These are phyloP conservation scores for Bolboschoenoplectus hybrid DNA, from an alignment of 202 grass and related monocot genomes.

Conservation along the genomic window DNA sequence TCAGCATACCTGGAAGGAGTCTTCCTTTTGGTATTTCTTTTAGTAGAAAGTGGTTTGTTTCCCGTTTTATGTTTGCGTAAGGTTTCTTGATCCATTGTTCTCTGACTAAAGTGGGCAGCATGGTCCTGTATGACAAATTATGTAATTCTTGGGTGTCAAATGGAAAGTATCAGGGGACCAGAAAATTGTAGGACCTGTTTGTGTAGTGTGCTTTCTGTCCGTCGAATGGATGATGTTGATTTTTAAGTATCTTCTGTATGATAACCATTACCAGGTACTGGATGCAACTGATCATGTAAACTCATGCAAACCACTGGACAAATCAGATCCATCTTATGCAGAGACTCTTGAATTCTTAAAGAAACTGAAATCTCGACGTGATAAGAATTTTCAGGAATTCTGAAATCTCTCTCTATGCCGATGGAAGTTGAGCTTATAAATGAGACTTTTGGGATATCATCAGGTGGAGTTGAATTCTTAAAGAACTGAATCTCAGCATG, in stretches of 20 bases:
- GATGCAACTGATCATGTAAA: constrained; percentile 88
- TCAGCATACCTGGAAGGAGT: not conserved
- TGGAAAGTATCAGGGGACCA: not conserved
- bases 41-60: not conserved
- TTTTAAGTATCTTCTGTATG: not conserved
- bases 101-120: not conserved
- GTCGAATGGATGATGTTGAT: not conserved
- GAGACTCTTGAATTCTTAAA: constrained; percentile 86
- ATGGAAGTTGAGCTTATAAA: constrained; percentile 2
- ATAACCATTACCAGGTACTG: constrained; percentile 56
- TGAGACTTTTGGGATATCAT: not conserved
- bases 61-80: not conserved
- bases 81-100: not conserved
- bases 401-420: not conserved
- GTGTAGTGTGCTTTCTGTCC: not conserved
- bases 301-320: constrained; percentile 89
- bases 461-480: constrained; percentile 51
- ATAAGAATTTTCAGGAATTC: constrained; percentile 22
- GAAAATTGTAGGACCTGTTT: not conserved
- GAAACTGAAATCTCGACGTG: constrained; percentile 40
- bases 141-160: not conserved
- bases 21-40: too few species aligned
- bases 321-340: constrained; percentile 83
- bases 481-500: constrained; percentile 40
- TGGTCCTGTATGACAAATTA: not conserved